Percentiles rank a stretch among this genome's conserved stretches.
Conservation (phyloP, 2,329 filamentous ascomycete genomes). For the Cordyceps militaris region DNA sequence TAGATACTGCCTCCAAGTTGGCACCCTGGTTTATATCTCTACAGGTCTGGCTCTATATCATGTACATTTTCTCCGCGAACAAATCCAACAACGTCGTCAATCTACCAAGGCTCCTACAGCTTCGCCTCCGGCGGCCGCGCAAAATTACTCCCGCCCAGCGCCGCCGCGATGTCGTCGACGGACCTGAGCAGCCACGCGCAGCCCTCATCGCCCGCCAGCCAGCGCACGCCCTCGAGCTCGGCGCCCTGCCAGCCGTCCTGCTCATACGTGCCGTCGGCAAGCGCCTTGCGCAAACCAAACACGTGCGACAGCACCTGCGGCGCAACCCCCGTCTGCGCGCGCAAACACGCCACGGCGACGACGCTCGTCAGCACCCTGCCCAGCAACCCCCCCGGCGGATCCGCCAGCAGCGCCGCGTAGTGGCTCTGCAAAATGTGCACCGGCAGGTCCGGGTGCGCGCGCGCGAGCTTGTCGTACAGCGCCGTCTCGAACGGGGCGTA, state of each 20-base stretch:
- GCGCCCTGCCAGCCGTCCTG: conserved; percentile 27
- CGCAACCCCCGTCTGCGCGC: conserved; percentile 73
- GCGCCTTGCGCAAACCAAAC: conserved; percentile 70
- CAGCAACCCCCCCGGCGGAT: conserved; percentile 50
- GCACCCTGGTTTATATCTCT: not conserved
- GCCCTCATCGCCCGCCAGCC: conserved; percentile 40
- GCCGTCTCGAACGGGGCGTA: conserved; percentile 70
- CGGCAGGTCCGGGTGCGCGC: conserved; percentile 74
- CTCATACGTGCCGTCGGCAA: conserved; percentile 56
- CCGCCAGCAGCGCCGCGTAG: conserved; percentile 66
- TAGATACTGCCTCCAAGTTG: not conserved
- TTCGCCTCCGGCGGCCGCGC: conserved; percentile 22
- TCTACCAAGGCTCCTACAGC: conserved; percentile 15
- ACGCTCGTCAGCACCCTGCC: conserved; percentile 67
- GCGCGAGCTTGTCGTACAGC: conserved; percentile 61
- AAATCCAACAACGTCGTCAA: not conserved
- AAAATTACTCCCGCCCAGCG: conserved; percentile 38
- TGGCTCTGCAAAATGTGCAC: conserved; percentile 71
- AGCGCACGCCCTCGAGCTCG: conserved; percentile 27
- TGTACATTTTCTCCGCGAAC: not conserved
- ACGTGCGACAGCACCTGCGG: conserved; percentile 78
- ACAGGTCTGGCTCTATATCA: not conserved
- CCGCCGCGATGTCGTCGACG: conserved; percentile 38
- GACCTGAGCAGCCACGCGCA: conserved; percentile 39
- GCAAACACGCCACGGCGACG: conserved; percentile 65